Evolutionary conservation across 495 filamentous ascomycete species (phyloP), one percentile per base, ranked within the genome.

Genomic region (Thozetella sp.): DNA sequence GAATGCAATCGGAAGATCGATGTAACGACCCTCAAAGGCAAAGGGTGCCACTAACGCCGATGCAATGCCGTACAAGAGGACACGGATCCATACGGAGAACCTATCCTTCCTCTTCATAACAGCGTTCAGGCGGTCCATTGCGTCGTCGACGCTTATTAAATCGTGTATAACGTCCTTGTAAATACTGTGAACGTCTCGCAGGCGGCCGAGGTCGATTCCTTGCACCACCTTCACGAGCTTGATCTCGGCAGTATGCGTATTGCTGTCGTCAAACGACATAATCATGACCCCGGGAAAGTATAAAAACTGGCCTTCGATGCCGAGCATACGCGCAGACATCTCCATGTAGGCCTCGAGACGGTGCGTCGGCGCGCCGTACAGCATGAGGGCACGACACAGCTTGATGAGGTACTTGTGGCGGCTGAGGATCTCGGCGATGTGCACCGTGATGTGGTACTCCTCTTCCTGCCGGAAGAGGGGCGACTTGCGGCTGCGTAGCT

Each of bases 281-380:
- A 98, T 91, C 94, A 97, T 98, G 65, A 90, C 96, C 22, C 92
- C 92, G 1, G 94, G 94, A 22, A 97, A 87, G 69, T 97, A 98
- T 43, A 97, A 74, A 65, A 96, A 97, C 59, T 96, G 93, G 50
- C 88, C 91, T 60, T 97, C 90, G 51, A 97, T 93, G 72, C 94
- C 89, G 45, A 98, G 82, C 3, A 96, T 91, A 2, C 91, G 84
- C 23, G 93, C 88, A 13, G 91, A 91, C 92, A 93, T 97, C 56
- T 82, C 87, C 89, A 98, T 90, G 67, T 97, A 97, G 65, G 83
- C 81, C 68, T 93, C 90, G 17, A 93, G 70, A 11, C 90, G 81
- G 64, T 93, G 90, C 0, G 90, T 92, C 10, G 90, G 90, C 1
- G 90, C 90, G n/a, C 91, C 91, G 60, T 88, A 93, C 59, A 83